These are phyloP conservation scores for Bathelium albidoporum DNA, from an alignment of 495 filamentous ascomycete species.

Conservation along the genomic window DNA sequence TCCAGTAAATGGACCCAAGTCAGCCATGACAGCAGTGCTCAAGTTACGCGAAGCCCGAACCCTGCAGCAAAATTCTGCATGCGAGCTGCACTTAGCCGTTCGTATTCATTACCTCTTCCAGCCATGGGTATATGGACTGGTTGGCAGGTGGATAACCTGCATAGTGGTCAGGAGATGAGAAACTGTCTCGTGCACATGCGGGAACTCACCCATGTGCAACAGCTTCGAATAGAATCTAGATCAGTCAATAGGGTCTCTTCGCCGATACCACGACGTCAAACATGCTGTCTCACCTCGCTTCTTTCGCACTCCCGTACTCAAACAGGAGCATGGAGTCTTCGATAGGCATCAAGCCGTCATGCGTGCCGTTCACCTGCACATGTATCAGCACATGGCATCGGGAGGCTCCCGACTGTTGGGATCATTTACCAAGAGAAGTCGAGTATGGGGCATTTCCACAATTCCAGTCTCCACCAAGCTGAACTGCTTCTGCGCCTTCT, in stretches of 20 bases:
- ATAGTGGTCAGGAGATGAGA: not conserved
- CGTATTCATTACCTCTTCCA: slow-evolving; percentile 23
- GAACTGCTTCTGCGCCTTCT: slow-evolving; percentile 55
- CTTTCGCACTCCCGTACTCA: slow-evolving; percentile 63
- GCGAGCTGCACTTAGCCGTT: not conserved
- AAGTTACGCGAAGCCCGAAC: not conserved
- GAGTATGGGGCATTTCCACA: slow-evolving; percentile 45
- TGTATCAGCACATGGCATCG: not conserved
- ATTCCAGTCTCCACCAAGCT: slow-evolving; percentile 58
- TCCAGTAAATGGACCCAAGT: not conserved
- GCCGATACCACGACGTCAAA: not conserved
- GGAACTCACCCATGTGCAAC: slow-evolving; percentile 18
- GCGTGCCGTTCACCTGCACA: slow-evolving; percentile 40
- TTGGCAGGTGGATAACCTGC: slow-evolving; percentile 17
- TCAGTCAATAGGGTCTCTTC: slow-evolving; percentile 11
- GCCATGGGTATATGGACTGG: slow-evolving; percentile 20
- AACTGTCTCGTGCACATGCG: not conserved
- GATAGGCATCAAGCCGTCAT: slow-evolving; percentile 64
- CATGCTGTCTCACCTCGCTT: slow-evolving; percentile 37
- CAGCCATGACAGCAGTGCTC: not conserved
- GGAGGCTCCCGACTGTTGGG: slow-evolving; percentile 9
- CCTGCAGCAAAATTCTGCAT: not conserved
- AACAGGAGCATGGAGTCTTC: slow-evolving; percentile 62
- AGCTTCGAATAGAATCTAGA: slow-evolving; percentile 14
- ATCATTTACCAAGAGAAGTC: slow-evolving; percentile 53